A percentile compares a stretch with the other conserved stretches of the same genome.
These are phyloP conservation scores for Acorus gramineus DNA, from an alignment of 106 monocot genomes.

Conservation along the genomic window DNA sequence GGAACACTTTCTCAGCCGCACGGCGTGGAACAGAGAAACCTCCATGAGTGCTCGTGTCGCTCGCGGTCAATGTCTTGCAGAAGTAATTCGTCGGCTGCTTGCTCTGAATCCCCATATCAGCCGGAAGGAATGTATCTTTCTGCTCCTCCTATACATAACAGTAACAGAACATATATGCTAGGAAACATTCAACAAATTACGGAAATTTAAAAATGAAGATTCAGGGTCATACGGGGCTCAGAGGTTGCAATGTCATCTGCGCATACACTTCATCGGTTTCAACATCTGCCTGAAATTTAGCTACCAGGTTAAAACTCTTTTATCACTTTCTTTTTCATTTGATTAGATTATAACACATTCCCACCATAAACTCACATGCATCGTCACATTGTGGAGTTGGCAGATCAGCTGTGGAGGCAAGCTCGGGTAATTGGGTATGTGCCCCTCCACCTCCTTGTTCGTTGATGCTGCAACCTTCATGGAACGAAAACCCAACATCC, in stretches of 20 bases:
- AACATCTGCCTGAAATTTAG: slow-evolving; percentile 67
- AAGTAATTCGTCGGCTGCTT: slow-evolving; percentile 99
- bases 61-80: slow-evolving; percentile 96
- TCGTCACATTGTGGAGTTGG: slow-evolving; percentile 88
- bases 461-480: slow-evolving; percentile 80
- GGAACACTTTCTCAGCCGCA: slow-evolving; percentile 95
- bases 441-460: slow-evolving; percentile 87
- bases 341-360: not conserved
- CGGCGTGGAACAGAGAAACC: slow-evolving; percentile 98
- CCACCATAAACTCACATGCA: slow-evolving; percentile 55
- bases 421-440: slow-evolving; percentile 90
- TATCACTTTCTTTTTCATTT: not conserved
- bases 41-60: slow-evolving; percentile 97
- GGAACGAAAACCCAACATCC: slow-evolving; percentile 1
- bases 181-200: no score
- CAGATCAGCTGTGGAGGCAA: slow-evolving; percentile 85
- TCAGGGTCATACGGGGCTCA: slow-evolving; percentile 41
- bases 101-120: slow-evolving; percentile 78
- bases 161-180: not conserved
- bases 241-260: slow-evolving; percentile 88
- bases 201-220: not conserved
- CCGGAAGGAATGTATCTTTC: slow-evolving; percentile 67
- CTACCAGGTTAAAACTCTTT: not conserved
- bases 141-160: slow-evolving; percentile 64
- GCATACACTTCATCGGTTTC: slow-evolving; percentile 95